Conservation (phyloP, 2,329 filamentous ascomycete genomes). For the Cladophialophora bantiana region DNA sequence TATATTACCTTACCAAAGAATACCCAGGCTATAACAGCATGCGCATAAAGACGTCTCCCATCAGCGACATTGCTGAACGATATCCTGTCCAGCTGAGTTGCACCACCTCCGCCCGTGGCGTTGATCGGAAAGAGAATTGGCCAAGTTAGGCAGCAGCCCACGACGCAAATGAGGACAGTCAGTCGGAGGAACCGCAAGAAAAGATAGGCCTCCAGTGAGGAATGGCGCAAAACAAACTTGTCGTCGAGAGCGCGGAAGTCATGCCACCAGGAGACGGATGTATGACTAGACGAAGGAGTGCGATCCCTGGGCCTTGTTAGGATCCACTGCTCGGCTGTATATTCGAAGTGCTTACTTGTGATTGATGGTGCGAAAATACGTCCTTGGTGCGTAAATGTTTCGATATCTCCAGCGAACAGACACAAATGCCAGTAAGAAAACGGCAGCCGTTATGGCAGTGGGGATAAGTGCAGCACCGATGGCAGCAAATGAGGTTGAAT, state of each 20-base stretch:
- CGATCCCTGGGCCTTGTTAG: slow-evolving; percentile 31
- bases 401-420: slow-evolving; percentile 54
- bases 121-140: slow-evolving; percentile 91
- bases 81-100: slow-evolving; percentile 76
- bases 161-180: slow-evolving; percentile 76
- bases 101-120: slow-evolving; percentile 75
- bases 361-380: slow-evolving; percentile 40
- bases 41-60: slow-evolving; percentile 75
- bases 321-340: neutral
- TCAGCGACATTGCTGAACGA: slow-evolving; percentile 77
- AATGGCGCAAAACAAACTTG: slow-evolving; percentile 84
- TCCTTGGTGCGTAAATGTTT: slow-evolving; percentile 57
- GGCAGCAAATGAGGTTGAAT: slow-evolving; percentile 58
- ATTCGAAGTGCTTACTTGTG: slow-evolving; percentile 45
- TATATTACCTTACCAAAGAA: slow-evolving; percentile 70
- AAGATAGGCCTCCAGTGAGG: slow-evolving; percentile 89
- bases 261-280: slow-evolving; percentile 33
- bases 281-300: slow-evolving; percentile 39
- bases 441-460: slow-evolving; percentile 52
- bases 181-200: slow-evolving; percentile 88
- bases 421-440: slow-evolving; percentile 56
- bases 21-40: slow-evolving; percentile 76
- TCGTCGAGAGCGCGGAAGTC: slow-evolving; percentile 67
- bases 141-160: slow-evolving; percentile 84
- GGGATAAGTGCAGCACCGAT: slow-evolving; percentile 59